These are phyloP conservation scores for Alternaria atra DNA, from an alignment of 2,329 filamentous ascomycete genomes.

Conservation along the genomic window DNA sequence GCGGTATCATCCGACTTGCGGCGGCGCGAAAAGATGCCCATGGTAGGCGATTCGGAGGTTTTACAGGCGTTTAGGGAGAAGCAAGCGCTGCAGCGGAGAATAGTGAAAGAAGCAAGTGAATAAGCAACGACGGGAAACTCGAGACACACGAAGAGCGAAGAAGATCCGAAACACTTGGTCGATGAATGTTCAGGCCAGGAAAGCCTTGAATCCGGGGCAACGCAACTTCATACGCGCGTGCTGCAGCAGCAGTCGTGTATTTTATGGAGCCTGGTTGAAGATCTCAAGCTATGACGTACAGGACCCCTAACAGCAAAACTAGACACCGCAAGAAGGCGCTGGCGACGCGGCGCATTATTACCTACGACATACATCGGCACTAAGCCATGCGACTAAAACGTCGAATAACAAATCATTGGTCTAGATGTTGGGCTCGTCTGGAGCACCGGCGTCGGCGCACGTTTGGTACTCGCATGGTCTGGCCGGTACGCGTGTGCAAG, in stretches of 20 bases:
- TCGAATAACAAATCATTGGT: conserved; percentile 11
- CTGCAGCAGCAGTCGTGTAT: conserved; percentile 25
- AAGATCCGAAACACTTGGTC: conserved; percentile 8
- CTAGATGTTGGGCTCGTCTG: conserved; percentile 10
- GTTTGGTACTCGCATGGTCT: conserved; percentile 7
- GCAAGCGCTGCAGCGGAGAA: neutral
- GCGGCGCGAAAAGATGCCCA: conserved; percentile 39
- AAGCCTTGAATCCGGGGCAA: conserved; percentile 10
- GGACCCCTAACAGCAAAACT: conserved; percentile 13
- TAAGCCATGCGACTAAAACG: conserved; percentile 13
- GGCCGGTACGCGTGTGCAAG: conserved; percentile 20
- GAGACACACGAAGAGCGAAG: neutral
- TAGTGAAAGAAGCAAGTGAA: conserved; percentile 4
- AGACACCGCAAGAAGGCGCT: conserved; percentile 8
- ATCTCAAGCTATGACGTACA: conserved; percentile 36
- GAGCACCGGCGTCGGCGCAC: conserved; percentile 15
- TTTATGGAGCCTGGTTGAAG: conserved; percentile 32
- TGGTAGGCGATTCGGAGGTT: conserved; percentile 5
- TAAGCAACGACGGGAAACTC: neutral
- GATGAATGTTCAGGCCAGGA: neutral
- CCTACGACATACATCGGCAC: conserved; percentile 22
- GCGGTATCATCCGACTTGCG: conserved; percentile 27
- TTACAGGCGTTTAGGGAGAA: neutral
- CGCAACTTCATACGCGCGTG: conserved; percentile 33
- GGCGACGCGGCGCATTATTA: conserved; percentile 12